Evolutionary conservation across 257 asterid genomes (phyloP).

Genomic region (Gardenia jasminoides): DNA sequence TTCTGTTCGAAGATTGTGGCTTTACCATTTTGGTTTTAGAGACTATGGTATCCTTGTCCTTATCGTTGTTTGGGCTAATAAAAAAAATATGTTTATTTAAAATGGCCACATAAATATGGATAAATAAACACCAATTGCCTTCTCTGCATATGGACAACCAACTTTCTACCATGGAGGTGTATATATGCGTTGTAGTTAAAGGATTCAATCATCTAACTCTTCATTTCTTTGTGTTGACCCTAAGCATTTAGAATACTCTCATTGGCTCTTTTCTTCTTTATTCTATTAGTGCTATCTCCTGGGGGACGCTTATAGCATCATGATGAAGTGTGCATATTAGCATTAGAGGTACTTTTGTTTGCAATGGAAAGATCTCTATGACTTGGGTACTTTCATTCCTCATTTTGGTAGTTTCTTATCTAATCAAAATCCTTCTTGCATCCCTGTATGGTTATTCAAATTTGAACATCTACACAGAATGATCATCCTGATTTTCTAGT

Average conservation of each 20-base stretch:
- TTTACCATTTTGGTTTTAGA: neutral
- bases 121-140: neutral
- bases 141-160: neutral
- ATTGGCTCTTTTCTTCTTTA: neutral
- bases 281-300: neutral
- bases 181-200: neutral
- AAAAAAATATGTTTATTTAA: neutral
- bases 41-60: neutral
- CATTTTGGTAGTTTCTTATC: neutral
- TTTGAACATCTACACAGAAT: neutral
- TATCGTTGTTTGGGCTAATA: neutral
- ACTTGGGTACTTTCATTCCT: neutral
- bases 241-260: neutral
- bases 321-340: neutral
- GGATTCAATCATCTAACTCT: neutral
- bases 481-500: constrained; percentile 6
- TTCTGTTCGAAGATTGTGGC: neutral
- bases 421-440: neutral
- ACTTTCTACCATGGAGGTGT: neutral
- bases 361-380: neutral
- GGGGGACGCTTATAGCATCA: neutral
- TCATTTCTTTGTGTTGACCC: neutral
- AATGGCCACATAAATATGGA: neutral
- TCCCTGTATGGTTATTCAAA: neutral
- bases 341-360: neutral